phyloP scores from a whole-genome alignment of 257 asterid species.

The Scutellaria minor region DNA sequence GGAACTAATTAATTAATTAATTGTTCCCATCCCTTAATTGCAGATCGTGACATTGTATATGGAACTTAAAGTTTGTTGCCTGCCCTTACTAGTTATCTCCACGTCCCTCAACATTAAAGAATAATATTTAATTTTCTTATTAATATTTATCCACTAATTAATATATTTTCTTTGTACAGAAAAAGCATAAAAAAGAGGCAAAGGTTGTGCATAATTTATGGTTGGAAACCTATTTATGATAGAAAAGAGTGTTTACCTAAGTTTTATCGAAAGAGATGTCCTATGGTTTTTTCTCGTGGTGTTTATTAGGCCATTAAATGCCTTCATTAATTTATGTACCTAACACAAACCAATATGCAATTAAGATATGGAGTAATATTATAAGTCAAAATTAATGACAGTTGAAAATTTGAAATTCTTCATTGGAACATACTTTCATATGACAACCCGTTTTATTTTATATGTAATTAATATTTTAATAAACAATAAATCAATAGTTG shows the following conservation, averaged over 20 bases:
- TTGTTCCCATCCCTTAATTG: conserved; percentile 11
- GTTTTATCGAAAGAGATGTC: conserved; percentile 43
- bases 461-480: no score
- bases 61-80: conserved; percentile 28
- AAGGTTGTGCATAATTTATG: conserved; percentile 16
- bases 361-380: not conserved
- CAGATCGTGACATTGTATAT: conserved; percentile 22
- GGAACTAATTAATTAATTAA: conserved; percentile 12
- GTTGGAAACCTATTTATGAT: conserved; percentile 37
- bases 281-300: conserved; percentile 28
- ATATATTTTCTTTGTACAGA: not conserved
- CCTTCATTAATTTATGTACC: conserved; percentile 39
- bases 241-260: conserved; percentile 45
- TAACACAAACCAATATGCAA: conserved; percentile 35
- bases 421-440: no score
- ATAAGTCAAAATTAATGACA: no score
- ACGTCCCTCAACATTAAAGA: not conserved
- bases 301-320: conserved; percentile 41
- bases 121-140: no score
- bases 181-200: conserved; percentile 25
- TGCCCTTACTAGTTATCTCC: not conserved
- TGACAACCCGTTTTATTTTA: no score
- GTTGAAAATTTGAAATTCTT: no score
- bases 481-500: no score
- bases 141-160: not conserved